Percentiles rank a stretch among this genome's conserved stretches.
Conservation (phyloP, 371 early-diverging fungal species). For the Zopfochytrium polystomum region DNA sequence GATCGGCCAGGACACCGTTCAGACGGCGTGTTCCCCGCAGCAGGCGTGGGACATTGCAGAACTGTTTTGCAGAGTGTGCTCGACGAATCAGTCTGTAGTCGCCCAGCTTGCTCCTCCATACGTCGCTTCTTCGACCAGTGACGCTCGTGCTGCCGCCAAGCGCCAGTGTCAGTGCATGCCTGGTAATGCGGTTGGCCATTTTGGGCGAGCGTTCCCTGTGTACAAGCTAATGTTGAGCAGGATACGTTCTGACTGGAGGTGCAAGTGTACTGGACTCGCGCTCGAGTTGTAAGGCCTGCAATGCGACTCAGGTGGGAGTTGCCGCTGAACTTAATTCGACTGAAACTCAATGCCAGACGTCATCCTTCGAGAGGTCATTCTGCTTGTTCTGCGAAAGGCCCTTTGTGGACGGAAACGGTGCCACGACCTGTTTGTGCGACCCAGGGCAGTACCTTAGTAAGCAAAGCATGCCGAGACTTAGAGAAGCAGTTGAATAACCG, state of each 20-base stretch:
- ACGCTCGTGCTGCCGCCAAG: neutral
- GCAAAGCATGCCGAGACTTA: neutral
- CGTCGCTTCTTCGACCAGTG: neutral
- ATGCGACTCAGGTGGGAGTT: constrained; percentile 11
- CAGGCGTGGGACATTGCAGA: constrained; percentile 25
- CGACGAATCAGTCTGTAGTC: constrained; percentile 2
- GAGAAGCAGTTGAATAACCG: neutral
- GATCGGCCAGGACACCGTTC: neutral
- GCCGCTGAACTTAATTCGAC: neutral
- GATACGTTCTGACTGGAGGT: constrained; percentile 17
- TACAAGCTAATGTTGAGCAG: neutral
- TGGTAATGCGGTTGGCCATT: neutral
- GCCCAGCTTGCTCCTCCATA: neutral
- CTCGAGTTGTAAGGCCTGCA: constrained; percentile 12
- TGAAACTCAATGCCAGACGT: constrained; percentile 8
- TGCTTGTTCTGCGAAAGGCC: constrained; percentile 18
- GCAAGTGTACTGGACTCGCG: constrained; percentile 2
- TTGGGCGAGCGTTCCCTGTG: neutral
- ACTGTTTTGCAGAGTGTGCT: constrained; percentile 20
- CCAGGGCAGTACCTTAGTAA: constrained; percentile 32
- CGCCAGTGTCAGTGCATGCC: constrained; percentile 10
- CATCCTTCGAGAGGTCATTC: constrained; percentile 29
- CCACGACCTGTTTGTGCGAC: constrained; percentile 29
- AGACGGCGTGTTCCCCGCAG: constrained; percentile 4
- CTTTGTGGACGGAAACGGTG: neutral